A percentile compares a stretch with the other conserved stretches of the same genome.
These are phyloP conservation scores for Oryza coarctata DNA, from an alignment of 176 grass and related monocot species.

Conservation along the genomic window DNA sequence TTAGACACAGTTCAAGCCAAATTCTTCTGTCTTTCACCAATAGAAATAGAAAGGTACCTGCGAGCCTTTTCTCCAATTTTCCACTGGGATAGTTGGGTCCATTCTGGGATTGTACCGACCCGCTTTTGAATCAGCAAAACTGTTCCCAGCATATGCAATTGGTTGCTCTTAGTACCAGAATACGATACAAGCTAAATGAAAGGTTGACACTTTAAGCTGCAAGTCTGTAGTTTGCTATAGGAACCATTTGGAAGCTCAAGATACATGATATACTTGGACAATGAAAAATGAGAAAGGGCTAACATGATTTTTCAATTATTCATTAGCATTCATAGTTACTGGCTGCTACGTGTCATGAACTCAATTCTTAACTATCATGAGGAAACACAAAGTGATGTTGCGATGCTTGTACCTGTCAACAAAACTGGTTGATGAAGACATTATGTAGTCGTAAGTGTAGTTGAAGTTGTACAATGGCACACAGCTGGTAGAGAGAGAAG, in stretches of 20 bases:
- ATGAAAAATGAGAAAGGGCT: background rate
- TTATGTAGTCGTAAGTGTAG: constrained; percentile 94
- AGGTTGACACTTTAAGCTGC: constrained; percentile 28
- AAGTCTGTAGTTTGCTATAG: constrained; percentile 8
- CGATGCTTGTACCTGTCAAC: constrained; percentile 81
- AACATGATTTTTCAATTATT: constrained; percentile 1
- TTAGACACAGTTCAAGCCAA: constrained; percentile 2
- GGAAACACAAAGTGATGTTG: constrained; percentile 5
- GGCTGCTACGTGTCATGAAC: background rate
- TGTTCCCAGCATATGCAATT: constrained; percentile 59
- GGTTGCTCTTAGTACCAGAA: constrained; percentile 24
- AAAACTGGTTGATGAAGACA: constrained; percentile 92
- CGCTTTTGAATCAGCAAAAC: constrained; percentile 96
- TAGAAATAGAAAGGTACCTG: constrained; percentile 56
- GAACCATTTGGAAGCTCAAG: constrained; percentile 2
- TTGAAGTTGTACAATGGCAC: constrained; percentile 95
- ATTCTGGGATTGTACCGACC: constrained; percentile 99
- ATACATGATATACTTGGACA: background rate
- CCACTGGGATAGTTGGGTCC: constrained; percentile 73
- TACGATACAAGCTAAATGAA: constrained; percentile 2
- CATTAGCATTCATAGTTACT: constrained; percentile 9
- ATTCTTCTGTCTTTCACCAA: background rate
- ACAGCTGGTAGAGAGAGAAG: constrained; percentile 79
- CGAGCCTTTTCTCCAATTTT: constrained; percentile 98
- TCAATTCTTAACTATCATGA: constrained; percentile 26